A percentile compares a stretch with the other conserved stretches of the same genome.
These are phyloP conservation scores for Pichia gijzeniarum DNA, from an alignment of 805 yeast genomes.

Conservation along the genomic window DNA sequence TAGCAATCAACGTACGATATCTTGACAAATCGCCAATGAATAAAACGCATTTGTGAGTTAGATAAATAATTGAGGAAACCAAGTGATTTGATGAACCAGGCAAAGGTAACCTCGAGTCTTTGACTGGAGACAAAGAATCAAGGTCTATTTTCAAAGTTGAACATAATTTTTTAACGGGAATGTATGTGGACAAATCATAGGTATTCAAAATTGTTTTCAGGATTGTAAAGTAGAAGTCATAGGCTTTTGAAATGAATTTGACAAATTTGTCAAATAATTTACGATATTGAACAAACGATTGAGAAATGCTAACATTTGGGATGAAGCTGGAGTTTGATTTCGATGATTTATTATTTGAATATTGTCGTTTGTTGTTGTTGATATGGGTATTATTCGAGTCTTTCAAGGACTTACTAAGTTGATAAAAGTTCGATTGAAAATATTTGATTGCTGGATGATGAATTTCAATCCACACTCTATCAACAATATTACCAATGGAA, in stretches of 20 bases:
- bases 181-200: conserved; percentile 33
- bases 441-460: conserved; percentile 60
- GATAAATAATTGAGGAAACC: conserved; percentile 30
- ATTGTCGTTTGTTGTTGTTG: conserved; percentile 21
- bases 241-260: conserved; percentile 42
- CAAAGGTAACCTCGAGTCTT: conserved; percentile 10
- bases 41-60: conserved; percentile 43
- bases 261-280: conserved; percentile 47
- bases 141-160: conserved; percentile 21
- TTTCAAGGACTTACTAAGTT: conserved; percentile 8
- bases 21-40: conserved; percentile 55
- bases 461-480: conserved; percentile 51
- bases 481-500: conserved; percentile 34
- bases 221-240: conserved; percentile 41
- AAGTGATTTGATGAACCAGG: conserved; percentile 5
- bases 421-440: conserved; percentile 37
- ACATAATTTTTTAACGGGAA: conserved; percentile 28
- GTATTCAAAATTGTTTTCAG: conserved; percentile 35
- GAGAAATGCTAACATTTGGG: conserved; percentile 5
- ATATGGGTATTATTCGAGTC: conserved; percentile 11
- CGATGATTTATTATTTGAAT: conserved; percentile 7
- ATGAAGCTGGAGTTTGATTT: conserved; percentile 5
- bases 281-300: conserved; percentile 43
- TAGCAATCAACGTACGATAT: conserved; percentile 45
- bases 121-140: not conserved